Evolutionary conservation across 2,329 filamentous ascomycete species (phyloP).

Genomic region (Ophiocordyceps camponoti-rufipedis): DNA sequence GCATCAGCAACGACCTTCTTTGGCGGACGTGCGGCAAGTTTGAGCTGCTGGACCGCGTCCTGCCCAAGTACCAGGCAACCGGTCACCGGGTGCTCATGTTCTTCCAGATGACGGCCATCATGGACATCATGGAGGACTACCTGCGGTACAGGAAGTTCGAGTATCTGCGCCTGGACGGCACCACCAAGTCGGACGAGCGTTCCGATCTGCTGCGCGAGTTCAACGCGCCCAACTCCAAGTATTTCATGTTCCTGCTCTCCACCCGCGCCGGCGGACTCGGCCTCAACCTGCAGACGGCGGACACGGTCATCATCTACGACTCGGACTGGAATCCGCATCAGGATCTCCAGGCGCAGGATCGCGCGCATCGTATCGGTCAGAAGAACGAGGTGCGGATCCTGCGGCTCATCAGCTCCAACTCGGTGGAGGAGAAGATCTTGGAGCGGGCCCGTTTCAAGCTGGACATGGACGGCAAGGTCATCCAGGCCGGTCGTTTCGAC

Average conservation of each 20-base stretch:
- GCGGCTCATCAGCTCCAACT: slow-evolving; percentile 87
- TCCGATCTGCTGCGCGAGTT: slow-evolving; percentile 94
- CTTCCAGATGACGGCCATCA: slow-evolving; percentile 99
- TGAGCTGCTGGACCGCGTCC: slow-evolving; percentile 75
- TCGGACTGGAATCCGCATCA: slow-evolving; percentile 99
- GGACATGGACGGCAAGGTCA: slow-evolving; percentile 98
- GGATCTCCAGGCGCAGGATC: slow-evolving; percentile 97
- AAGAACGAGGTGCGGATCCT: slow-evolving; percentile 94
- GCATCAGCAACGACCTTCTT: slow-evolving; percentile 75
- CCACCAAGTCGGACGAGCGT: slow-evolving; percentile 90
- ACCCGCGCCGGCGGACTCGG: slow-evolving; percentile 94
- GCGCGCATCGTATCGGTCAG: slow-evolving; percentile 91
- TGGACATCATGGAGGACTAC: slow-evolving; percentile 98
- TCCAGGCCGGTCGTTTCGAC: slow-evolving; percentile 97
- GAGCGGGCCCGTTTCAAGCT: slow-evolving; percentile 97
- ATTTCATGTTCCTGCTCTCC: slow-evolving; percentile 92
- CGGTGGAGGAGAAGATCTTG: slow-evolving; percentile 94
- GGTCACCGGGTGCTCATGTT: slow-evolving; percentile 89
- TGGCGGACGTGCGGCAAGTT: slow-evolving; percentile 87
- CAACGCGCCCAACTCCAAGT: slow-evolving; percentile 78
- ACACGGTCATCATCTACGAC: slow-evolving; percentile 99
- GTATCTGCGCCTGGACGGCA: slow-evolving; percentile 90
- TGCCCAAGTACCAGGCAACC: slow-evolving; percentile 78
- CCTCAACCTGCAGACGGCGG: slow-evolving; percentile 90
- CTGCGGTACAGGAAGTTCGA: slow-evolving; percentile 98